Conservation (phyloP, 768 basidiomycete species). For the Rhizopogon vinicolor region DNA sequence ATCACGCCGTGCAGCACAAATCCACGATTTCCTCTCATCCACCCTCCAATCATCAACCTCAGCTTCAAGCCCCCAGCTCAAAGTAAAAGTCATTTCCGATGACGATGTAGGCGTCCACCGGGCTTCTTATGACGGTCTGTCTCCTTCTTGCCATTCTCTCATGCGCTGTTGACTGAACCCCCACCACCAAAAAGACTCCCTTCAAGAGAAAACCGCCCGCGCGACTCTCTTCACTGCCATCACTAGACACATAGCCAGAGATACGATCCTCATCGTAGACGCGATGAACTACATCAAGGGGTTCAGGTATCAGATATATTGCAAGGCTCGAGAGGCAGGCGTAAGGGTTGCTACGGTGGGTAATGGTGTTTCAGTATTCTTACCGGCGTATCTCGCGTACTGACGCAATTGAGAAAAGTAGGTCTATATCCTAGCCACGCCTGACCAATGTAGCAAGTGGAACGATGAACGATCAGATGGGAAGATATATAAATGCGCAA, state of each 20-base stretch:
- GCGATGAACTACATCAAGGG: slow-evolving; percentile 97
- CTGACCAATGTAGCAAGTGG: slow-evolving; percentile 75
- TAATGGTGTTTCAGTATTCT: slow-evolving; percentile 13
- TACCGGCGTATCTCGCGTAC: neutral
- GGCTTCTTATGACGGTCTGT: slow-evolving; percentile 68
- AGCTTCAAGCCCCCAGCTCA: slow-evolving; percentile 15
- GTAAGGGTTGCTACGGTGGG: slow-evolving; percentile 83
- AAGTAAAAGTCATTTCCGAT: slow-evolving; percentile 62
- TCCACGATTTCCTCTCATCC: slow-evolving; percentile 44
- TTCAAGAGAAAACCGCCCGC: slow-evolving; percentile 85
- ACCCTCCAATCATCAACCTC: neutral
- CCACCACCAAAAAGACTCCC: slow-evolving; percentile 49
- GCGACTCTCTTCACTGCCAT: slow-evolving; percentile 79
- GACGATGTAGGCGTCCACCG: slow-evolving; percentile 61
- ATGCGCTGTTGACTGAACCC: neutral
- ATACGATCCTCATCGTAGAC: slow-evolving; percentile 86
- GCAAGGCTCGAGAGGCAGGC: slow-evolving; percentile 85
- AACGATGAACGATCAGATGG: slow-evolving; percentile 51
- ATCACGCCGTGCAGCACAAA: slow-evolving; percentile 61
- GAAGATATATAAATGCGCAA: slow-evolving; percentile 57
- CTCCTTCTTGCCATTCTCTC: neutral
- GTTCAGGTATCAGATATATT: slow-evolving; percentile 97
- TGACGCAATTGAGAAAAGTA: slow-evolving; percentile 28
- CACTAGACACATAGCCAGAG: slow-evolving; percentile 64
- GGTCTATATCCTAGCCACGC: slow-evolving; percentile 68